Percentiles rank a stretch among this genome's conserved stretches.
These are phyloP conservation scores for Buddleja alternifolia DNA, from an alignment of 257 asterid genomes.

Conservation along the genomic window DNA sequence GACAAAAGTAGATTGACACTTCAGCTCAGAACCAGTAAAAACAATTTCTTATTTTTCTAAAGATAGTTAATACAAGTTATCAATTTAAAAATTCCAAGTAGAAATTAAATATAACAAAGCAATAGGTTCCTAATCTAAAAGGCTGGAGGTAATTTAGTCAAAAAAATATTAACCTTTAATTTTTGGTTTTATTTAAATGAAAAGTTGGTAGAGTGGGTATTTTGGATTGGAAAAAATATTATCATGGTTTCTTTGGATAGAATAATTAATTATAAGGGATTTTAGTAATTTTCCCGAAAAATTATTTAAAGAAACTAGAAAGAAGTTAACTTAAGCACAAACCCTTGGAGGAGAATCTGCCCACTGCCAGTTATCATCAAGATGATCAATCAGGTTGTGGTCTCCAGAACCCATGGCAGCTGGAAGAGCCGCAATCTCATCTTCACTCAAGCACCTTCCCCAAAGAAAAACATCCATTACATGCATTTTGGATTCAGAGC, in stretches of 20 bases:
- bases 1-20: neutral
- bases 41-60: too few species aligned
- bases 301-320: neutral
- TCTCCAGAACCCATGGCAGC: conserved; percentile 78
- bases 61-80: too few species aligned
- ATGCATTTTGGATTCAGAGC: conserved; percentile 92
- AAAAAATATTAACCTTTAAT: too few species aligned
- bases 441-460: conserved; percentile 97
- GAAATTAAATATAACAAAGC: too few species aligned
- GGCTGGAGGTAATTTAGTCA: too few species aligned
- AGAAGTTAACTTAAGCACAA: conserved; percentile 32
- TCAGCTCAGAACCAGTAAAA: neutral
- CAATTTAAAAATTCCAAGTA: too few species aligned
- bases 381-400: conserved; percentile 68
- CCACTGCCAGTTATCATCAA: conserved; percentile 98
- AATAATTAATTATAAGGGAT: too few species aligned
- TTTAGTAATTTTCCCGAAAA: neutral
- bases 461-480: conserved; percentile 96
- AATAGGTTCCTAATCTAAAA: too few species aligned
- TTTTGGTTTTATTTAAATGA: too few species aligned
- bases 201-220: too few species aligned
- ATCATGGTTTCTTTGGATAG: too few species aligned
- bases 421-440: conserved; percentile 87
- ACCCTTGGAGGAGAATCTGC: conserved; percentile 98
- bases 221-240: too few species aligned